Conservation (phyloP, 495 filamentous ascomycete species). For the Apodospora peruviana region DNA sequence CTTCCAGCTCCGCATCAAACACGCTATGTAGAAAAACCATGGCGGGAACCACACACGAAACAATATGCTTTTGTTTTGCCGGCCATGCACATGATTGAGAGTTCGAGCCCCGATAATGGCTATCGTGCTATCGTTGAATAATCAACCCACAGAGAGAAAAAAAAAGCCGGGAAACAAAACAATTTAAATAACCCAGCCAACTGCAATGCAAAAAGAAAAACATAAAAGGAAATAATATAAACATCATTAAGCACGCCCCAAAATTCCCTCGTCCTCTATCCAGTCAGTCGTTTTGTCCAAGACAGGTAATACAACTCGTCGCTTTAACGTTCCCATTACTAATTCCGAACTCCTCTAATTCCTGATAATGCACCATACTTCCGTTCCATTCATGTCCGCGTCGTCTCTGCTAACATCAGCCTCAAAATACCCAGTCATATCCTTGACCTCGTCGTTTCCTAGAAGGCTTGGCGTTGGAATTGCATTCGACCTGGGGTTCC, state of each 20-base stretch:
- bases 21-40: too few relatives aligned
- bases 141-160: not conserved
- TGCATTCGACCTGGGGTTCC: constrained; percentile 25
- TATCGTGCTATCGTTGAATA: too few relatives aligned
- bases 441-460: constrained; percentile 13
- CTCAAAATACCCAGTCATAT: constrained; percentile 16
- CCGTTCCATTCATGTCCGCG: not conserved
- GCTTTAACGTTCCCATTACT: not conserved
- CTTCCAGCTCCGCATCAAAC: too few relatives aligned
- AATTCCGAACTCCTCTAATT: not conserved
- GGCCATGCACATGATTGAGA: too few relatives aligned
- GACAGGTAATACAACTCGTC: not conserved
- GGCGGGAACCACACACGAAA: too few relatives aligned
- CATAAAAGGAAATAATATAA: not conserved
- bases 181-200: not conserved
- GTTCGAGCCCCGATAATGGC: too few relatives aligned
- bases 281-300: not conserved
- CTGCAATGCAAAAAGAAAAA: constrained; percentile 3
- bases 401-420: not conserved
- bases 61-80: too few relatives aligned
- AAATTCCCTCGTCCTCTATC: not conserved
- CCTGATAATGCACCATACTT: not conserved
- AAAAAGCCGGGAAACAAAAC: not conserved
- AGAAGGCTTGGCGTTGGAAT: constrained; percentile 38
- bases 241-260: not conserved